These are phyloP conservation scores for Solanum megistacrolobum DNA, from an alignment of 257 asterid species.

Conservation along the genomic window DNA sequence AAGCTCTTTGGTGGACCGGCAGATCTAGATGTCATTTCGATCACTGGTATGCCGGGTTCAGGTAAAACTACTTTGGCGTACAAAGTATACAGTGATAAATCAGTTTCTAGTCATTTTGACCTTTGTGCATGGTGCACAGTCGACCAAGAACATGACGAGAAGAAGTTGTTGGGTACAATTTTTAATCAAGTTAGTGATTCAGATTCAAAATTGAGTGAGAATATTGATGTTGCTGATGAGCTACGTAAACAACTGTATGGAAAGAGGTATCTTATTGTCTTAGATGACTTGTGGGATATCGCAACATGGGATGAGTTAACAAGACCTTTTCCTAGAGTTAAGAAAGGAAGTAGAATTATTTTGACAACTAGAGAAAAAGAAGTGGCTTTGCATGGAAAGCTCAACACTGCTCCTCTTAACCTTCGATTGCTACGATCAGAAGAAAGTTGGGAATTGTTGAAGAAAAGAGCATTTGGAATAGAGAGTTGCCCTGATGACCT, in stretches of 20 bases:
- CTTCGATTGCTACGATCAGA: neutral
- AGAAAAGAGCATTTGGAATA: neutral
- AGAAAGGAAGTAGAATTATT: neutral
- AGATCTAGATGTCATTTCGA: neutral
- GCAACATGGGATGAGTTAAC: neutral
- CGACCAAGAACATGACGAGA: neutral
- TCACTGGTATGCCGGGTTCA: neutral
- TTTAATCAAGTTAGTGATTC: neutral
- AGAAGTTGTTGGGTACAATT: neutral
- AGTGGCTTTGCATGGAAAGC: neutral
- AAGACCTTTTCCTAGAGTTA: neutral
- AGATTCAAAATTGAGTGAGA: neutral
- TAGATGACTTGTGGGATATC: neutral
- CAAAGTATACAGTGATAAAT: neutral
- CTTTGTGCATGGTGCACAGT: slow-evolving; percentile 1
- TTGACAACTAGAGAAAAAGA: neutral
- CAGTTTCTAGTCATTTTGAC: neutral
- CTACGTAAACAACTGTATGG: neutral
- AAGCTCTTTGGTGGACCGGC: neutral
- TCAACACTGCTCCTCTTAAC: neutral
- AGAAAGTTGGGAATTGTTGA: slow-evolving; percentile 13
- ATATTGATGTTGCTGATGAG: neutral
- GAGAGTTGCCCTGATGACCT: neutral
- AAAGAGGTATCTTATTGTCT: neutral
- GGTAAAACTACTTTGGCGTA: slow-evolving; percentile 2